Evolutionary conservation across 768 basidiomycete species (phyloP).

Genomic region (Leccinum truebloodii): DNA sequence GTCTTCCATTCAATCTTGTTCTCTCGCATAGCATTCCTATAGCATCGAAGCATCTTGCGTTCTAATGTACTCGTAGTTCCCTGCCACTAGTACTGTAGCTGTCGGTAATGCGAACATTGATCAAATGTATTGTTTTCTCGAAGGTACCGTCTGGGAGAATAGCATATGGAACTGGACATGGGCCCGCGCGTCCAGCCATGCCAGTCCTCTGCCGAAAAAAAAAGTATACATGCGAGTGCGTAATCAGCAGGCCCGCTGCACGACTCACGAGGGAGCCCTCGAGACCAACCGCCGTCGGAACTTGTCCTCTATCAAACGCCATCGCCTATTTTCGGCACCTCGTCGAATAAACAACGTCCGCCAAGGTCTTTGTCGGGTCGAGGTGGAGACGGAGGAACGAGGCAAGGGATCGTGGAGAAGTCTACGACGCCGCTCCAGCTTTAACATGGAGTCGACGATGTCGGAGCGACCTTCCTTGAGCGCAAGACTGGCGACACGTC

Average conservation of each 20-base stretch:
- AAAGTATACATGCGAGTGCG: conserved; percentile 1
- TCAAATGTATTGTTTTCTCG: conserved; percentile 6
- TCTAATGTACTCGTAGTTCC: conserved; percentile 25
- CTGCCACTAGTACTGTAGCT: conserved; percentile 10
- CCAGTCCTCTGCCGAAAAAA: neutral
- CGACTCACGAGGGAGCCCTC: neutral
- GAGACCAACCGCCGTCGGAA: conserved; percentile 17
- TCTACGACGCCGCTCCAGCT: conserved; percentile 16
- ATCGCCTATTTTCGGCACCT: conserved; percentile 34
- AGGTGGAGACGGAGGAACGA: conserved; percentile 8
- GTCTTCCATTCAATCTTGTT: conserved; percentile 1
- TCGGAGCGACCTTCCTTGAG: conserved; percentile 65
- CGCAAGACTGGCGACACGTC: conserved; percentile 58
- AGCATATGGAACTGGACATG: neutral
- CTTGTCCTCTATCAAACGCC: conserved; percentile 28
- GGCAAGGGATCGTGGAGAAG: conserved; percentile 5
- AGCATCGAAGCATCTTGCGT: conserved; percentile 17
- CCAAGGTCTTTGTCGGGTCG: conserved; percentile 22
- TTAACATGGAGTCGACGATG: conserved; percentile 37
- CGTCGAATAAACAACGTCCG: conserved; percentile 24
- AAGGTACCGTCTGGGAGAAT: neutral
- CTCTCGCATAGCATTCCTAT: conserved; percentile 8
- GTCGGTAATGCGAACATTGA: conserved; percentile 21
- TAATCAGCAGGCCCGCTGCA: neutral
- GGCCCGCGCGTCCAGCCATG: neutral